Evolutionary conservation across 179 eudicot species (phyloP).

Genomic region (Silene vulgaris): DNA sequence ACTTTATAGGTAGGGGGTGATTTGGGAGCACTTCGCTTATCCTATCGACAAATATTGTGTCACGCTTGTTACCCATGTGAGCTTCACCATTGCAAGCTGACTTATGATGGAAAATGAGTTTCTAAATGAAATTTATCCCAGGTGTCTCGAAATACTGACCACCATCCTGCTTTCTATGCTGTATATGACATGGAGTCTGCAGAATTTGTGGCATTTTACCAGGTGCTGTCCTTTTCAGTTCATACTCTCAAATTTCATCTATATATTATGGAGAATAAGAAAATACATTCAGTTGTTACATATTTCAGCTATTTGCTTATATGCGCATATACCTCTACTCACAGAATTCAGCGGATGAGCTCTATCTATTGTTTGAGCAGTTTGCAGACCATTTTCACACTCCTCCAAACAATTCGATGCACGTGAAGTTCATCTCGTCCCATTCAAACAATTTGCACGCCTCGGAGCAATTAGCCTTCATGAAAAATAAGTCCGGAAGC

Average conservation of each 20-base stretch:
- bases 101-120: constrained; percentile 12
- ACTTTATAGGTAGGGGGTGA: not conserved
- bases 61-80: not conserved
- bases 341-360: constrained; percentile 89
- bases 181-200: constrained; percentile 95
- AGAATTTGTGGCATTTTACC: constrained; percentile 83
- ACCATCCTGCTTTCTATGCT: constrained; percentile 88
- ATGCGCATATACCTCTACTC: constrained; percentile 19
- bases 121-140: constrained; percentile 30
- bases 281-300: not conserved
- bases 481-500: constrained; percentile 67
- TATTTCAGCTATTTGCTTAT: constrained; percentile 13
- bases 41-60: not conserved
- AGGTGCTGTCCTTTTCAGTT: constrained; percentile 38
- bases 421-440: constrained; percentile 74
- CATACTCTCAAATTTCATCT: not conserved
- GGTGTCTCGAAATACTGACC: constrained; percentile 77
- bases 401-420: constrained; percentile 53
- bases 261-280: not conserved
- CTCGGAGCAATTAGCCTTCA: constrained; percentile 65
- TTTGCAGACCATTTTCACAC: constrained; percentile 76
- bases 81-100: not conserved
- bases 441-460: constrained; percentile 87
- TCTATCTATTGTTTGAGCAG: constrained; percentile 73
- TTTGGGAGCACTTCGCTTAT: not conserved